Base-by-base conservation (phyloP, 2,329 filamentous ascomycete genomes). In the Rutstroemia sydowiana region DNA sequence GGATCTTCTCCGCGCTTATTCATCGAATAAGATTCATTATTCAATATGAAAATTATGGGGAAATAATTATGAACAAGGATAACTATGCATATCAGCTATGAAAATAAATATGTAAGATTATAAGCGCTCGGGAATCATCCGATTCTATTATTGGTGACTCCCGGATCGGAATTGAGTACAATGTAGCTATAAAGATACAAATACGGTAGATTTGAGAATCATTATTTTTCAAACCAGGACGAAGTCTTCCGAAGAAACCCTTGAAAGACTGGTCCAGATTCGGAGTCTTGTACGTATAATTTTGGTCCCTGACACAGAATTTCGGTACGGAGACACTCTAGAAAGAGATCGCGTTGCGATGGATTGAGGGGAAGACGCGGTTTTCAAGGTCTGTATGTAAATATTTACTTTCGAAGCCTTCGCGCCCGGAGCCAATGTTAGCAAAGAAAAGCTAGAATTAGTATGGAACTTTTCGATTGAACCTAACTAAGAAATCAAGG, bases 361-460 rank as follows among this genome's bases (percentile, higher is more conserved):
- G 23, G 34, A 21, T 21, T 21, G 32, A 23, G n/a, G 36, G 26
- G 47, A 21, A 49, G 47, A 49, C 47, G 47, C 39, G 47, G 43
- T 49, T 34, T 42, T 10, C n/a, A 34, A 10, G 7, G n/a, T n/a
- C n/a, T n/a, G n/a, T n/a, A 34, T 11, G 47, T 49, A 44, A 49
- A 49, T 49, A 44, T 49, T 49, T 44, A 49, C 47, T 49, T 49
- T 36, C 37, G 21, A 26, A 21, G 28, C n/a, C 20, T 44, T 49
- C 47, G 30, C 47, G 39, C 30, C 20, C 40, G 44, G 10, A 41
- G 5, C 48, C 48, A 44, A 45, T 45, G 28, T 16, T 3, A 18
- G 23, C 32, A 36, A 30, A 45, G 13, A 16, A 14, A 37, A 48
- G 46, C 34, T 42, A 30, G 20, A 43, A 43, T 6, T 44, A 44